Percentiles rank a stretch among this genome's conserved stretches.
Evolutionary conservation across 1,284 basidiomycete species (phyloP).

Genomic region (Naganishia liquefaciens): DNA sequence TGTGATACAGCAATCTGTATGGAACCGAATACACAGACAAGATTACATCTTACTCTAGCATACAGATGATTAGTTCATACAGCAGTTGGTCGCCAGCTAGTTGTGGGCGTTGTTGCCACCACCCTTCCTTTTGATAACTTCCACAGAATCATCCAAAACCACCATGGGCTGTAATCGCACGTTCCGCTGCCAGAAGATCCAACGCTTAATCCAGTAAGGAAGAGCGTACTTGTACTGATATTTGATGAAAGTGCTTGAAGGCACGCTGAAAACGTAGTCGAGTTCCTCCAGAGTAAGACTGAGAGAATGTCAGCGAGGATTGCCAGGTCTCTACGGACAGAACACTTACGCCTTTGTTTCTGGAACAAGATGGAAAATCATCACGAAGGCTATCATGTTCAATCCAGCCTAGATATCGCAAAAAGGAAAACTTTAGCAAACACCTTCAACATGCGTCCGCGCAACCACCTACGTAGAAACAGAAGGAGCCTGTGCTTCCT

Average conservation of each 20-base stretch:
- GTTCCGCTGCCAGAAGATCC: constrained; percentile 25
- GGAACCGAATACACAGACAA: too few species aligned
- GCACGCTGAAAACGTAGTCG: constrained; percentile 69
- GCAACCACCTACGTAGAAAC: constrained; percentile 34
- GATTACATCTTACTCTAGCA: too few species aligned
- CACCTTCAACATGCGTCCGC: too few species aligned
- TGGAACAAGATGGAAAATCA: constrained; percentile 56
- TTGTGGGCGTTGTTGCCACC: constrained; percentile 14
- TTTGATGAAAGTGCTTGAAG: constrained; percentile 63
- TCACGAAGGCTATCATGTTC: constrained; percentile 46
- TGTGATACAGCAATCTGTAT: too few species aligned
- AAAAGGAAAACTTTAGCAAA: too few species aligned
- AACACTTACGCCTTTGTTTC: constrained; percentile 67
- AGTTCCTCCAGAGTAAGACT: constrained; percentile 70
- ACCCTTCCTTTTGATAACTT: constrained; percentile 16
- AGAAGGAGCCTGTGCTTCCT: constrained; percentile 68
- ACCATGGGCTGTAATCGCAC: constrained; percentile 16
- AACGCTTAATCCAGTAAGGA: constrained; percentile 32
- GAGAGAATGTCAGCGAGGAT: background rate
- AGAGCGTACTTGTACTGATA: constrained; percentile 57
- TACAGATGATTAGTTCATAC: too few species aligned
- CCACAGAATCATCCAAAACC: constrained; percentile 5
- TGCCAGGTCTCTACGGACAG: background rate
- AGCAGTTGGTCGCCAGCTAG: too few species aligned
- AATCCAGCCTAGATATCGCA: constrained; percentile 59